These are phyloP conservation scores for Neurospora terricola DNA, from an alignment of 495 filamentous ascomycete genomes.

Conservation along the genomic window DNA sequence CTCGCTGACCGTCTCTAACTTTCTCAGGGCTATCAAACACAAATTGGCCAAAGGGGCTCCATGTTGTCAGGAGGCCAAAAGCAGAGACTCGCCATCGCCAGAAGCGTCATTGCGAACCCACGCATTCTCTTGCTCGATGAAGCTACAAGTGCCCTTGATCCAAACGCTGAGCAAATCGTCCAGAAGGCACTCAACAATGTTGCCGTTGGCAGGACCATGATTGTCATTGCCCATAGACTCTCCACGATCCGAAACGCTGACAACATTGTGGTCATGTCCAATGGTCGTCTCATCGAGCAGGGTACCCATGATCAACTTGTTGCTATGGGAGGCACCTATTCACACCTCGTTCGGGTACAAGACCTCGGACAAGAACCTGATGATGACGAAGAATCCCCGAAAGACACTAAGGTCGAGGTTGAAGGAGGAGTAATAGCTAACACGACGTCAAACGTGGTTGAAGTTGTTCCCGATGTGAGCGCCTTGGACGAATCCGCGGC, in stretches of 20 bases:
- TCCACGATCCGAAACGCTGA: slow-evolving; percentile 58
- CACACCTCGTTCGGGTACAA: slow-evolving; percentile 36
- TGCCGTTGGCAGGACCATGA: slow-evolving; percentile 56
- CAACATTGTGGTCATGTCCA: slow-evolving; percentile 55
- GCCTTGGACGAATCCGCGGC: neutral
- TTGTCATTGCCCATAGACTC: slow-evolving; percentile 62
- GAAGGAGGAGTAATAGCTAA: slow-evolving; percentile 16
- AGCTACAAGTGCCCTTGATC: slow-evolving; percentile 65
- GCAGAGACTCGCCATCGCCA: slow-evolving; percentile 56
- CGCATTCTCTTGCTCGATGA: slow-evolving; percentile 73
- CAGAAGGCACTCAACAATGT: slow-evolving; percentile 57
- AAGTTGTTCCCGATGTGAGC: slow-evolving; percentile 10
- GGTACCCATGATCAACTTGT: slow-evolving; percentile 58
- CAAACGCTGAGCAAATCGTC: slow-evolving; percentile 51
- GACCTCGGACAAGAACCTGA: slow-evolving; percentile 20
- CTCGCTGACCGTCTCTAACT: neutral
- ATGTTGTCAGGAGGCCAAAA: slow-evolving; percentile 44
- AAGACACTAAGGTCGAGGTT: slow-evolving; percentile 16
- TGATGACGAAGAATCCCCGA: neutral
- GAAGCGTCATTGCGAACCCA: slow-evolving; percentile 57
- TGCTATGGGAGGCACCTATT: slow-evolving; percentile 36
- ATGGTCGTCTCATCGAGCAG: slow-evolving; percentile 44
- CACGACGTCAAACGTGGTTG: slow-evolving; percentile 20
- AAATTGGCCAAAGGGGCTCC: slow-evolving; percentile 40
- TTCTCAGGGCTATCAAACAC: slow-evolving; percentile 40